A percentile compares a stretch with the other conserved stretches of the same genome.
These are phyloP conservation scores for Lecanicillium sp. DNA, from an alignment of 2,329 filamentous ascomycete species.

Conservation along the genomic window DNA sequence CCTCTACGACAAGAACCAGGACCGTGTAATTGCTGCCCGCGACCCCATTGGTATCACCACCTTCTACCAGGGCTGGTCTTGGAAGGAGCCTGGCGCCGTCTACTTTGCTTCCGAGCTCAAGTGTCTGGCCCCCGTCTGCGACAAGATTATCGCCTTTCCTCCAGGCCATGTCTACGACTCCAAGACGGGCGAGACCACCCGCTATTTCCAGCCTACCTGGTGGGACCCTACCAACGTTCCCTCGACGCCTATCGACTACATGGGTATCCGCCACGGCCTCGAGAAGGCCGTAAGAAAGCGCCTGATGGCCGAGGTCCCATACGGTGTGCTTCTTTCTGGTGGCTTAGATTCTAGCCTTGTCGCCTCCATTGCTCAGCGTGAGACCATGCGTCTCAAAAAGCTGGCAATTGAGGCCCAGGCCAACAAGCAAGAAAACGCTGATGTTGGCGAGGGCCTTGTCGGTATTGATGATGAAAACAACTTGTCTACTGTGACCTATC, in stretches of 20 bases:
- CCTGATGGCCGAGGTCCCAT: conserved; percentile 97
- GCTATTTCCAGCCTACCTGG: conserved; percentile 91
- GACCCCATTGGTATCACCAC: conserved; percentile 97
- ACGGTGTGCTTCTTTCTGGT: conserved; percentile 90
- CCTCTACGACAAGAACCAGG: conserved; percentile 88
- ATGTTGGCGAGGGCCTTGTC: conserved; percentile 65
- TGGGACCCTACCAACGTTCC: conserved; percentile 78
- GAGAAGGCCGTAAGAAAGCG: conserved; percentile 92
- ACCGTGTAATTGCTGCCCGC: conserved; percentile 86
- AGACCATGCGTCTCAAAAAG: conserved; percentile 71
- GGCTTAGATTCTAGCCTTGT: conserved; percentile 94
- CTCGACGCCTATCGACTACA: conserved; percentile 72
- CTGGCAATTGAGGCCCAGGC: conserved; percentile 43
- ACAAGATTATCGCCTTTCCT: conserved; percentile 89
- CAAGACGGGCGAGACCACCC: conserved; percentile 71
- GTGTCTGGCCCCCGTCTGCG: conserved; percentile 85
- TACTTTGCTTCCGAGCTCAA: conserved; percentile 98
- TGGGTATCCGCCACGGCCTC: conserved; percentile 68
- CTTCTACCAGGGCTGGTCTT: conserved; percentile 92
- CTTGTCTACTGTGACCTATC: conserved; percentile 79
- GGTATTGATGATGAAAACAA: conserved; percentile 92
- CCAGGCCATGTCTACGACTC: conserved; percentile 96
- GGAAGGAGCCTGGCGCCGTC: conserved; percentile 69
- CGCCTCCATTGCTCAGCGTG: conserved; percentile 88
- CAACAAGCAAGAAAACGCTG: conserved; percentile 40